Evolutionary conservation across 139 green algal genomes (phyloP), one percentile per base, ranked within the genome.

Genomic region (Edaphochlamys debaryana): DNA sequence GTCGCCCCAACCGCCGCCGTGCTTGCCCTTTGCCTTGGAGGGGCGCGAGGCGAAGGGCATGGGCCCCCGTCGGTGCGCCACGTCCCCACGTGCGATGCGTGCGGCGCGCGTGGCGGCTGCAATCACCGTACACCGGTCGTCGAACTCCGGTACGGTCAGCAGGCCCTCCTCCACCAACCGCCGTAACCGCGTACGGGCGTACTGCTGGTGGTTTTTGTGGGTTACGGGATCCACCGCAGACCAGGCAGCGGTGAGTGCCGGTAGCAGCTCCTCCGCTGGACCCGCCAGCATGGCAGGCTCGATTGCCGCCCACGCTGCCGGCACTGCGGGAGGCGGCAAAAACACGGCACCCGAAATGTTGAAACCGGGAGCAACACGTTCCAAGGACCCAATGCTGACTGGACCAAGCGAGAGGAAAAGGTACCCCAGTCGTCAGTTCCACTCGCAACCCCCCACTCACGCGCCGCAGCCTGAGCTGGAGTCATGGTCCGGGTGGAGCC

Each of bases 181-280:
- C 8, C 48, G 70, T 32, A 78, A 48, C 11, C 70, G 70, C 32
- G 66, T 30, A 2, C 70, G 70, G n/a, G 32, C 70, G 70, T 78
- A 78, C 23, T 78, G 48, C n/a, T 78, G 70, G 70, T 78, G 70
- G 70, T 78, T 78, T 34, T 54, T 32, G 13, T 78, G 70, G 42
- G 69, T 45, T 30, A 66, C 48, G 20, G 17, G 0, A 48, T 78
- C 70, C 70, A 78, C 48, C 45, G 70, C 23, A 4, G 13, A 27
- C 70, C 70, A 78, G 20, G 70, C 70, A 11, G n/a, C 11, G 11
- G 29, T 17, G 32, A 78, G 45, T 25, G 23, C 20, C n/a, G 6
- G 8, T 20, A 27, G 32, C 23, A 78, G 70, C 70, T 78, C 13
- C 20, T 48, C 45, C n/a, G 70, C 27, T 7, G 70, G 70, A 30